Conservation (phyloP, 192 early-diverging fungal genomes). For the Diversispora epigaea region DNA sequence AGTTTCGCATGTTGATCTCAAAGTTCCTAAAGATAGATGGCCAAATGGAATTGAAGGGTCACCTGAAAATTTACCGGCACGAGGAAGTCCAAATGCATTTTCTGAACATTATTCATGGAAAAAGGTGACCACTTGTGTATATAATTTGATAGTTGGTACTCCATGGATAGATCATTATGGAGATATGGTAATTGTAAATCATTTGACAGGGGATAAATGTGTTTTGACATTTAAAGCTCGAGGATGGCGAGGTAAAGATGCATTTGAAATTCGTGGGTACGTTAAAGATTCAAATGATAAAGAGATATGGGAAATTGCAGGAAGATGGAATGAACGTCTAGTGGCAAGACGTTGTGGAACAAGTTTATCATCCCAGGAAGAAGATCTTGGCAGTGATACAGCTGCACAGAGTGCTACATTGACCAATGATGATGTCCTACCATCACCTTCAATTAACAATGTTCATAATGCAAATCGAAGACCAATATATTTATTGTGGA, state of each 20-base stretch:
- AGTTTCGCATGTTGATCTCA: constrained; percentile 75
- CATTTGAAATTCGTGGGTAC: constrained; percentile 60
- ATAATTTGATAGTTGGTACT: constrained; percentile 83
- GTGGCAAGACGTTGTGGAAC: constrained; percentile 51
- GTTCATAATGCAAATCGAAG: constrained; percentile 36
- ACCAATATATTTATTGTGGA: constrained; percentile 64
- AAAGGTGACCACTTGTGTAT: constrained; percentile 83
- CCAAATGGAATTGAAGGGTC: constrained; percentile 28
- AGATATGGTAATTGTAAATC: constrained; percentile 79
- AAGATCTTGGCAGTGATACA: constrained; percentile 49
- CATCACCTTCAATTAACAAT: constrained; percentile 19
- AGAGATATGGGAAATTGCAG: constrained; percentile 62
- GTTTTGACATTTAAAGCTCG: constrained; percentile 76
- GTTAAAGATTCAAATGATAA: constrained; percentile 49
- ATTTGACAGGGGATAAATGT: constrained; percentile 79
- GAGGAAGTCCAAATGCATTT: constrained; percentile 53
- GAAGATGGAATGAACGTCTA: constrained; percentile 67
- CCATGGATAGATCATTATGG: constrained; percentile 86
- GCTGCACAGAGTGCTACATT: constrained; percentile 39
- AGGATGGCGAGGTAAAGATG: constrained; percentile 69
- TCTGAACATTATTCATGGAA: constrained; percentile 84
- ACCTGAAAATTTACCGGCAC: constrained; percentile 38
- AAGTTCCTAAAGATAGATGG: constrained; percentile 57
- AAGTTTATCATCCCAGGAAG: constrained; percentile 10
- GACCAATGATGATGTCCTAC: constrained; percentile 23